These are phyloP conservation scores for Ceratocystiopsis sp. DNA, from an alignment of 2,329 filamentous ascomycete species.

Conservation along the genomic window DNA sequence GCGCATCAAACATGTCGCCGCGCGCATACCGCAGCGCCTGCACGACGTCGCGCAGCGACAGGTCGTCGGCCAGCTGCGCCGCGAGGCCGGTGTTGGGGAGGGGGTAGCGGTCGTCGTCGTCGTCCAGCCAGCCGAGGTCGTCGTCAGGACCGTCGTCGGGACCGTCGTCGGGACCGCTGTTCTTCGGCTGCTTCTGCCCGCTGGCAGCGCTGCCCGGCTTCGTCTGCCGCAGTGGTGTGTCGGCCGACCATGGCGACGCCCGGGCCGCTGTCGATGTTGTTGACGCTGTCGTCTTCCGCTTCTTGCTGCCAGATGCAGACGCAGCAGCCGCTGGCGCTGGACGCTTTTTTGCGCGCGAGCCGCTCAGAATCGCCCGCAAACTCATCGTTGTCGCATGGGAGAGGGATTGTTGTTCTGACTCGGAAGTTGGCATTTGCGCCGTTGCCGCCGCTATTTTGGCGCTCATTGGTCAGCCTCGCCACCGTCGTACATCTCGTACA, in stretches of 20 bases:
- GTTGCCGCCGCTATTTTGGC: too few relatives aligned
- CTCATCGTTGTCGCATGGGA: constrained; percentile 8
- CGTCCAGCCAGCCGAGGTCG: constrained; percentile 21
- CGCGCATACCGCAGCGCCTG: constrained; percentile 49
- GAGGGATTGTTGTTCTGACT: too few relatives aligned
- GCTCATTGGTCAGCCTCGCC: background rate
- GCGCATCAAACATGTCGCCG: constrained; percentile 42
- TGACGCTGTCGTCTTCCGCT: background rate
- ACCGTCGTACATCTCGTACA: too few relatives aligned
- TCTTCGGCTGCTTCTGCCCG: background rate
- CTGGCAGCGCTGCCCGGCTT: constrained; percentile 3
- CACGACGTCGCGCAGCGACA: constrained; percentile 41
- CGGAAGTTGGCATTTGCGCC: too few relatives aligned
- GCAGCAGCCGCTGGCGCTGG: background rate
- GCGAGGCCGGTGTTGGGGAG: constrained; percentile 45
- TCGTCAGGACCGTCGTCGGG: constrained; percentile 15
- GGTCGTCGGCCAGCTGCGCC: constrained; percentile 34
- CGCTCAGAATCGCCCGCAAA: constrained; percentile 10
- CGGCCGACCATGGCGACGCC: background rate
- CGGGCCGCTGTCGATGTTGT: background rate
- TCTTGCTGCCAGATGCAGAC: background rate
- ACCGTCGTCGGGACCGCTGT: constrained; percentile 12
- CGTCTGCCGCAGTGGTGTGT: background rate
- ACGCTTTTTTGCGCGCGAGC: constrained; percentile 10
- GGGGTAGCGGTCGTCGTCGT: constrained; percentile 14